phyloP scores from a whole-genome alignment of 495 filamentous ascomycete species.

The Xylaria palmicola region DNA sequence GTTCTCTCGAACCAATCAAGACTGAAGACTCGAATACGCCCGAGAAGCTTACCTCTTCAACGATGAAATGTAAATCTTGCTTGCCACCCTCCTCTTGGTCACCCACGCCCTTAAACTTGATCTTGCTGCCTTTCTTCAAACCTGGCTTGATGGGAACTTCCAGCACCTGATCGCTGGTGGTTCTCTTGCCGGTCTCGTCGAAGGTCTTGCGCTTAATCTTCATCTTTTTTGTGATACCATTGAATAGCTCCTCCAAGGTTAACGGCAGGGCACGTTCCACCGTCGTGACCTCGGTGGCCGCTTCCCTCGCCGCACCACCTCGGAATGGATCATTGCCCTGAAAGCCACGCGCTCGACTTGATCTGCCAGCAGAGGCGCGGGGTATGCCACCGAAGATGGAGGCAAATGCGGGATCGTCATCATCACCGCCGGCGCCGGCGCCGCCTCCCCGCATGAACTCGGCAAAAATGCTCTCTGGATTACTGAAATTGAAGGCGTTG shows the following conservation, averaged over 20 bases:
- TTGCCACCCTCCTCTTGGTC: conserved; percentile 97
- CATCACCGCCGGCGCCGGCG: conserved; percentile 45
- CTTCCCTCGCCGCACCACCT: conserved; percentile 45
- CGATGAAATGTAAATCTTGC: conserved; percentile 92
- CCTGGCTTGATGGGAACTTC: conserved; percentile 95
- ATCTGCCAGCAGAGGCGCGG: conserved; percentile 36
- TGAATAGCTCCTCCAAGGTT: conserved; percentile 82
- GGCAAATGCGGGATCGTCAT: conserved; percentile 31
- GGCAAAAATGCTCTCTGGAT: conserved; percentile 79
- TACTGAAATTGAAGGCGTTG: conserved; percentile 73
- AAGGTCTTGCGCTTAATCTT: conserved; percentile 96
- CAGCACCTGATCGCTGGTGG: conserved; percentile 80
- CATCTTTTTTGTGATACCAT: conserved; percentile 88
- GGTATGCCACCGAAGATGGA: conserved; percentile 34
- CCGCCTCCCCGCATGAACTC: conserved; percentile 67
- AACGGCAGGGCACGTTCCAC: conserved; percentile 81
- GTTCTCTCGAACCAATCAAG: not conserved
- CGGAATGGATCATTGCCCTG: conserved; percentile 39
- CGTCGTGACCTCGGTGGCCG: conserved; percentile 84
- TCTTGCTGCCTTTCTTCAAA: conserved; percentile 92
- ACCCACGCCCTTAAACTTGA: conserved; percentile 93
- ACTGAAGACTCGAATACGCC: not conserved
- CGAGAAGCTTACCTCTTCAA: conserved; percentile 75
- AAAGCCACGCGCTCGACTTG: conserved; percentile 40
- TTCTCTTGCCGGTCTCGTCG: conserved; percentile 80